These are phyloP conservation scores for Huiozyma naganishii DNA, from an alignment of 805 yeast genomes.

Conservation along the genomic window DNA sequence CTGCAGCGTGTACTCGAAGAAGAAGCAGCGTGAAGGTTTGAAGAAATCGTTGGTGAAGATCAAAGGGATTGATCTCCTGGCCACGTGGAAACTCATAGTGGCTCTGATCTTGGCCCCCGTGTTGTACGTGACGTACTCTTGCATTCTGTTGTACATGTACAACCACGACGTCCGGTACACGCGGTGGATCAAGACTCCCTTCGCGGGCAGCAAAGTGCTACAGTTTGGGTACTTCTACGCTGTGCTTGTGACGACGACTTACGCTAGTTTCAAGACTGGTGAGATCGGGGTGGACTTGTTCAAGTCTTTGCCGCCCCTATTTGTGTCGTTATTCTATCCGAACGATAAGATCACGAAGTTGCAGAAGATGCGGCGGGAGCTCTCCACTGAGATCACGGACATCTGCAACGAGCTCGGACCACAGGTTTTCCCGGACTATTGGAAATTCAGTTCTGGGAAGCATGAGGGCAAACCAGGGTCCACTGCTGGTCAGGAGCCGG, in stretches of 20 bases:
- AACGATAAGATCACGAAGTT: slow-evolving; percentile 38
- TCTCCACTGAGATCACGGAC: slow-evolving; percentile 65
- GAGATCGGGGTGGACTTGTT: slow-evolving; percentile 83
- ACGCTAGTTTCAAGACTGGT: slow-evolving; percentile 78
- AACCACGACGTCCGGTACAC: slow-evolving; percentile 18
- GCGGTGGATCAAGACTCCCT: slow-evolving; percentile 27
- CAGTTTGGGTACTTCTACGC: slow-evolving; percentile 41
- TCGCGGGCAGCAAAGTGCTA: slow-evolving; percentile 8
- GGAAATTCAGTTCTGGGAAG: slow-evolving; percentile 20
- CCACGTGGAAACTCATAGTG: slow-evolving; percentile 90
- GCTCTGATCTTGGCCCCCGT: slow-evolving; percentile 79
- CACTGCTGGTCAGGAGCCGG: slow-evolving; percentile 3
- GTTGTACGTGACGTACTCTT: slow-evolving; percentile 67
- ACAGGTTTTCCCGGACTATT: slow-evolving; percentile 77
- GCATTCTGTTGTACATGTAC: slow-evolving; percentile 28
- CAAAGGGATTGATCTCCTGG: slow-evolving; percentile 81
- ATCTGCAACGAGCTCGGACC: slow-evolving; percentile 81
- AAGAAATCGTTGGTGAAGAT: slow-evolving; percentile 88
- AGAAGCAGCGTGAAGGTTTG: slow-evolving; percentile 67
- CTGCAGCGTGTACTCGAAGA: slow-evolving; percentile 56
- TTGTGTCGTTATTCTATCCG: slow-evolving; percentile 31
- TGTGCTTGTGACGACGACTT: slow-evolving; percentile 61
- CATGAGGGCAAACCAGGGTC: slow-evolving; percentile 1
- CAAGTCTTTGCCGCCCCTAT: slow-evolving; percentile 71
- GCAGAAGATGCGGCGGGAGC: slow-evolving; percentile 45